Evolutionary conservation across 495 filamentous ascomycete species (phyloP).

Genomic region (Hypoxylon fragiforme): DNA sequence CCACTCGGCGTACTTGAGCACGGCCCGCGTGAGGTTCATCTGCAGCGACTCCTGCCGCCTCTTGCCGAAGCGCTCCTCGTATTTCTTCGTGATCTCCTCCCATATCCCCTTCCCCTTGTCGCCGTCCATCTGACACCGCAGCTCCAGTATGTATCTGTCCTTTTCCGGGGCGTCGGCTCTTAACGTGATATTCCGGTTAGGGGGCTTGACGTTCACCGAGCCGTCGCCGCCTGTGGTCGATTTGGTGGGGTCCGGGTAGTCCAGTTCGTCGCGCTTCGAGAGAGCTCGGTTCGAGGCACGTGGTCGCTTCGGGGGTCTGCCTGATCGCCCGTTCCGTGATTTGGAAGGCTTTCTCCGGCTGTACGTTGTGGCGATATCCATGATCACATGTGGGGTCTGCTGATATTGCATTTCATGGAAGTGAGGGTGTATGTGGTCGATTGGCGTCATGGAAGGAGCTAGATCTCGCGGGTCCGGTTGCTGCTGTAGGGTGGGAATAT

Average conservation of each 20-base stretch:
- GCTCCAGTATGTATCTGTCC: conserved; percentile 48
- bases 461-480: conserved; percentile 28
- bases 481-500: conserved; percentile 28
- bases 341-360: conserved; percentile 28
- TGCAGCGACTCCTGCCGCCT: conserved; percentile 51
- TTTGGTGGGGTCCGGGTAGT: conserved; percentile 24
- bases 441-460: conserved; percentile 20
- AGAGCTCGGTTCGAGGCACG: conserved; percentile 32
- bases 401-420: conserved; percentile 29
- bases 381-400: conserved; percentile 13
- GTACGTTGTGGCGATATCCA: conserved; percentile 25
- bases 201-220: conserved; percentile 3
- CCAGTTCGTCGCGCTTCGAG: conserved; percentile 31
- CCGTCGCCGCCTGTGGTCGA: conserved; percentile 30
- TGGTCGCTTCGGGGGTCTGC: conserved; percentile 29
- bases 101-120: conserved; percentile 58
- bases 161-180: conserved; percentile 51
- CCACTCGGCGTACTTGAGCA: conserved; percentile 50
- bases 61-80: conserved; percentile 41
- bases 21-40: conserved; percentile 53
- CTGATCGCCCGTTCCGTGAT: conserved; percentile 24
- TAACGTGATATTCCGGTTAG: conserved; percentile 37
- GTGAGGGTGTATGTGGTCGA: conserved; percentile 29
- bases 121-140: conserved; percentile 46
- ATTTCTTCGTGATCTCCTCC: conserved; percentile 53